A percentile compares a stretch with the other conserved stretches of the same genome.
phyloP scores from a whole-genome alignment of 1,139 yeast genomes.

The Saccharomyces hybrid region DNA sequence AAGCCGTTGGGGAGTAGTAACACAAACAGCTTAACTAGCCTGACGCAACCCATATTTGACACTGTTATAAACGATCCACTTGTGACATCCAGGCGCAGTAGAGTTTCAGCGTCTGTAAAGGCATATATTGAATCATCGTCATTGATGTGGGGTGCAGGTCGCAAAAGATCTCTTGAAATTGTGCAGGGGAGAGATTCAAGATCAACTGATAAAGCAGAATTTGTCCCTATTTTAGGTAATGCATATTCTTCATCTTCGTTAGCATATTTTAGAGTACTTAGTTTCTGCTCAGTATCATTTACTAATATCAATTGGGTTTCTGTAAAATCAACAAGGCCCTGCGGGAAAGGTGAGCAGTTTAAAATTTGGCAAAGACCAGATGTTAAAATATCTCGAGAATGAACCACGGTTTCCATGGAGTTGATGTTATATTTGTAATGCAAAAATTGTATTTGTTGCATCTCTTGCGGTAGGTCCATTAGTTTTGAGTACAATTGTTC shows the following conservation, averaged over 20 bases:
- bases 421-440: conserved; percentile 17
- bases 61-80: conserved; percentile 22
- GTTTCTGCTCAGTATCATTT: conserved; percentile 8
- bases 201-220: not conserved
- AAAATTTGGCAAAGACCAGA: conserved; percentile 17
- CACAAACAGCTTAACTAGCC: conserved; percentile 20
- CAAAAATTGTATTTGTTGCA: conserved; percentile 18
- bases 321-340: conserved; percentile 20
- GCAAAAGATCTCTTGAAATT: not conserved
- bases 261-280: not conserved
- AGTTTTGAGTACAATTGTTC: conserved; percentile 19
- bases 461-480: conserved; percentile 8
- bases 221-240: not conserved
- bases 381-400: conserved; percentile 11
- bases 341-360: conserved; percentile 14
- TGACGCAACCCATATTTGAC: conserved; percentile 3
- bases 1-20: conserved; percentile 21
- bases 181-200: conserved; percentile 3
- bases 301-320: conserved; percentile 20
- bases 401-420: conserved; percentile 15
- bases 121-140: conserved; percentile 25
- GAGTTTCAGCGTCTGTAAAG: conserved; percentile 17
- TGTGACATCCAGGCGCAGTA: conserved; percentile 17
- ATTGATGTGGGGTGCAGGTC: not conserved
- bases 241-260: not conserved